Conservation (phyloP, 2,329 filamentous ascomycete genomes). For the Immersiporthe knoxdaviesiana region DNA sequence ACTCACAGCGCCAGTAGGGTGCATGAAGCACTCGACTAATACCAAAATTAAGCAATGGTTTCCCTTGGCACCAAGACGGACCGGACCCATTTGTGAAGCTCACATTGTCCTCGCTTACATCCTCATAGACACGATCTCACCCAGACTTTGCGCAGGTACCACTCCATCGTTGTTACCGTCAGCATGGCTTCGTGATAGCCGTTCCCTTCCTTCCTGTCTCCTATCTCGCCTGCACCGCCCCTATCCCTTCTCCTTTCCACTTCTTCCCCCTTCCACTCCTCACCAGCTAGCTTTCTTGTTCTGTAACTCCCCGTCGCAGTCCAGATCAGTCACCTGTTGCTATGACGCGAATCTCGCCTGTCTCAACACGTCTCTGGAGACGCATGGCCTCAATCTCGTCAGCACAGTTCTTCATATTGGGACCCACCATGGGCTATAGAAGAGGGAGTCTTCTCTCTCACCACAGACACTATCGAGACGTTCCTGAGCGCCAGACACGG, state of each 20-base stretch:
- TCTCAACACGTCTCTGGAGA: not conserved
- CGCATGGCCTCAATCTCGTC: not conserved
- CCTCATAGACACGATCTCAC: not conserved
- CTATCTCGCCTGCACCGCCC: too few relatives aligned
- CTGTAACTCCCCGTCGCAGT: not conserved
- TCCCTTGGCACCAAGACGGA: not conserved
- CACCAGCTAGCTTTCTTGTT: not conserved
- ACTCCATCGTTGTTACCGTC: not conserved
- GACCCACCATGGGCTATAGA: too few relatives aligned
- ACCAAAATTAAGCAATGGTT: not conserved
- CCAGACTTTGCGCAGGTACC: not conserved
- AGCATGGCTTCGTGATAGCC: not conserved
- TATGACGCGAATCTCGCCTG: not conserved
- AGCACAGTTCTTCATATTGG: not conserved
- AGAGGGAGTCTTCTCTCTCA: not conserved
- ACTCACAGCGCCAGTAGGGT: not conserved
- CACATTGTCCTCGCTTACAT: not conserved
- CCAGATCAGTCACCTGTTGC: not conserved
- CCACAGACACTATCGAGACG: not conserved
- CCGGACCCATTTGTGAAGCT: not conserved
- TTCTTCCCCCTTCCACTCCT: not conserved
- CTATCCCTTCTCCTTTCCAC: too few relatives aligned
- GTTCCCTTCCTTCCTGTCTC: not conserved
- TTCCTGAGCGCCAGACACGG: not conserved
- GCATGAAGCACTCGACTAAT: not conserved